Evolutionary conservation across 2,329 filamentous ascomycete species (phyloP), one percentile per base, ranked within the genome.

Genomic region (Capronia epimyces): DNA sequence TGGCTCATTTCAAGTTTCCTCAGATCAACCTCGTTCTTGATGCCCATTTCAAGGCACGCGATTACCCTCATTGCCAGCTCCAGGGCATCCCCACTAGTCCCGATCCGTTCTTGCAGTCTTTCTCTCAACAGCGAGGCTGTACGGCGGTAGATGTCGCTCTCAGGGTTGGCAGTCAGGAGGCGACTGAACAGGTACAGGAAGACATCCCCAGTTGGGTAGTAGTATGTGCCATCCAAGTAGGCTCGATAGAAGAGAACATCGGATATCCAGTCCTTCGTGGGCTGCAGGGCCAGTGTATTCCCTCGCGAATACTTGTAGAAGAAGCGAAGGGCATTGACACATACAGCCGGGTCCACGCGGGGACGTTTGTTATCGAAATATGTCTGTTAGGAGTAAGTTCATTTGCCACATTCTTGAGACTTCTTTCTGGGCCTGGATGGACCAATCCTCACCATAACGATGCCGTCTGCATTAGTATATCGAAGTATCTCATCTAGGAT

Each of bases 241-340:
- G 46, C 46, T 32, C 46, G 46, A 27, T 48, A 48, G 46, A 48
- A 48, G 24, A 48, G 46, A 16, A 48, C 46, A 41, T 48, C 46
- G 3, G 46, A 48, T n/a, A 48, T 18, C 46, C 46, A 48, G n/a
- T 40, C 29, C 22, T 48, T 48, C 13, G 36, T 48, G 3, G 46
- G 46, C 25, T 48, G 46, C 13, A 48, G 25, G 6, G 46, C 46
- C 2, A 37, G 25, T 31, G 29, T 7, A 32, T 48, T 24, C 6
- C 39, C 46, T 15, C 46, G 46, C 8, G 36, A 29, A 34, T 42
- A 48, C 15, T 48, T 48, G 37, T 48, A 24, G 37, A 48, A 48
- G 37, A 48, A 42, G 21, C 46, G 46, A 48, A 48, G 36, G 16
- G 46, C 46, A 25, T 48, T 48, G 36, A 48, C 37, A 15, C 46